phyloP scores from a whole-genome alignment of 225 moss, liverwort and hornwort genomes.

The Bryum argenteum region DNA sequence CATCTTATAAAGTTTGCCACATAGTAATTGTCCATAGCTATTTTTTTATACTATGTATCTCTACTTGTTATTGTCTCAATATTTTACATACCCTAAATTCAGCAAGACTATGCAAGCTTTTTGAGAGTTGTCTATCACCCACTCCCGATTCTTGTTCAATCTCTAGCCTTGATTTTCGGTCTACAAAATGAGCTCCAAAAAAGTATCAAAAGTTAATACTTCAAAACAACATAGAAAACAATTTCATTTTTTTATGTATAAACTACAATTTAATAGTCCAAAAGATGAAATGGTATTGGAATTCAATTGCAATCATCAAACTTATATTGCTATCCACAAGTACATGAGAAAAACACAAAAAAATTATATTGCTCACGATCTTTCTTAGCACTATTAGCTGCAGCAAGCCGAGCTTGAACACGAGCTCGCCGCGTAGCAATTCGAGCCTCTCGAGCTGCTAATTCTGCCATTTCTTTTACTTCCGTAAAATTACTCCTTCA shows the following conservation, averaged over 20 bases:
- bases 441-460: slow-evolving; percentile 47
- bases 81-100: slow-evolving; percentile 36
- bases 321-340: too few relatives aligned
- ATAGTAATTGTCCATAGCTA: not conserved
- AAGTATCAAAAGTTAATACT: not conserved
- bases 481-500: not conserved
- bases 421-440: slow-evolving; percentile 51
- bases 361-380: slow-evolving; percentile 17
- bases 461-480: slow-evolving; percentile 28
- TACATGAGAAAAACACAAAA: too few relatives aligned
- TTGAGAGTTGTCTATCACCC: slow-evolving; percentile 45
- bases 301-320: too few relatives aligned
- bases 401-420: slow-evolving; percentile 42
- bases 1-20: not conserved
- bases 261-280: too few relatives aligned
- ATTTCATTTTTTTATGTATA: too few relatives aligned
- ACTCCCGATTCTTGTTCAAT: slow-evolving; percentile 50
- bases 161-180: slow-evolving; percentile 51
- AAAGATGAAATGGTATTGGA: too few relatives aligned
- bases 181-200: slow-evolving; percentile 18
- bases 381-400: slow-evolving; percentile 40
- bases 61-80: not conserved
- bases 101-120: slow-evolving; percentile 43
- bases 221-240: too few relatives aligned
- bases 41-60: not conserved